These are phyloP conservation scores for Piper longum DNA, from an alignment of 164 flowering plant species.

Conservation along the genomic window DNA sequence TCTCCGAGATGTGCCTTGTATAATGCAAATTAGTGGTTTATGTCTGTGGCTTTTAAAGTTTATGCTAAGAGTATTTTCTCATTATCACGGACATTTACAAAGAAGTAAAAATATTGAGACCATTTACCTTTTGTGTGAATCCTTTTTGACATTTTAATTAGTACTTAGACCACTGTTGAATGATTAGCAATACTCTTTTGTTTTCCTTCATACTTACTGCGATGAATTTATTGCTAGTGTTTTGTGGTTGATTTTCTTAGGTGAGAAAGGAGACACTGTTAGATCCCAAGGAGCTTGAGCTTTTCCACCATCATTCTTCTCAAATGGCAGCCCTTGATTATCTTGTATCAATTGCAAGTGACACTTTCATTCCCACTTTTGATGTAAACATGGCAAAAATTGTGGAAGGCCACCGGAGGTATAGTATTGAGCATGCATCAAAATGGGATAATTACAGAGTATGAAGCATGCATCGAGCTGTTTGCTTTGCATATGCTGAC, in stretches of 20 bases:
- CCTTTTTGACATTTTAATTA: background rate
- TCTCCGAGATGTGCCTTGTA: constrained; percentile 12
- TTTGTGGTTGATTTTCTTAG: constrained; percentile 20
- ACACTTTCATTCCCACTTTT: constrained; percentile 72
- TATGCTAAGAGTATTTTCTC: background rate
- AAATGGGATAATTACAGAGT: background rate
- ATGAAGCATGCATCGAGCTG: background rate
- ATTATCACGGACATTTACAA: too few relatives aligned
- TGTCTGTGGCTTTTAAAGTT: too few relatives aligned
- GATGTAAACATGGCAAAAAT: constrained; percentile 97
- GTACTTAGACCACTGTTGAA: too few relatives aligned
- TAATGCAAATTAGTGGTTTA: too few relatives aligned
- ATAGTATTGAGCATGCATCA: too few relatives aligned
- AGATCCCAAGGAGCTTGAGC: constrained; percentile 28
- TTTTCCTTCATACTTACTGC: constrained; percentile 4
- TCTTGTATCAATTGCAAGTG: constrained; percentile 74
- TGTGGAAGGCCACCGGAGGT: constrained; percentile 97
- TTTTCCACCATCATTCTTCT: too few relatives aligned
- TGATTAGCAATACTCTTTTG: background rate
- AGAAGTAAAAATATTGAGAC: too few relatives aligned
- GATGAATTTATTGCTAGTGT: background rate
- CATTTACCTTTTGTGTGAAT: too few relatives aligned
- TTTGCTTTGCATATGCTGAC: background rate
- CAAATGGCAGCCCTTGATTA: constrained; percentile 48
- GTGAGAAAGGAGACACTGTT: constrained; percentile 76